Conservation (phyloP, 108 stramenopile genomes). For the Nitzschia inconspicua region DNA sequence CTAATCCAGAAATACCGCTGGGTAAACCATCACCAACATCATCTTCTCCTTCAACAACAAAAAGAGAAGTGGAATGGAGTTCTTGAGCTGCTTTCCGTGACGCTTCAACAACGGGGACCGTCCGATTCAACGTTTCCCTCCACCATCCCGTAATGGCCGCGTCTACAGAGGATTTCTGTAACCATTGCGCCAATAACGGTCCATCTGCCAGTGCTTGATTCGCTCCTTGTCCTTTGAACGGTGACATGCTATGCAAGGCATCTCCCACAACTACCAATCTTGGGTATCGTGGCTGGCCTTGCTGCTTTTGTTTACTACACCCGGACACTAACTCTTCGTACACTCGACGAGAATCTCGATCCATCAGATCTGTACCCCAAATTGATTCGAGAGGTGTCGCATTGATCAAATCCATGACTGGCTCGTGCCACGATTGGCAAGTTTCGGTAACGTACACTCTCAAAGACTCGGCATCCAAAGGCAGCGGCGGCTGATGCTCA, state of each 20-base stretch:
- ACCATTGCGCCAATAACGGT: constrained; percentile 63
- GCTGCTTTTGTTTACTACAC: not conserved
- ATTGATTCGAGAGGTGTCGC: constrained; percentile 60
- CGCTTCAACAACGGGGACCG: constrained; percentile 64
- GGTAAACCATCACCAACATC: constrained; percentile 10
- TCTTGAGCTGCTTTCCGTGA: constrained; percentile 64
- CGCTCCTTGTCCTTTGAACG: constrained; percentile 94
- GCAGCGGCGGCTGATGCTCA: not conserved
- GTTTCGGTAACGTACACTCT: constrained; percentile 49
- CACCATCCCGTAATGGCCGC: constrained; percentile 62
- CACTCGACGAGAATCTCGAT: constrained; percentile 69
- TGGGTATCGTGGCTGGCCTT: constrained; percentile 28
- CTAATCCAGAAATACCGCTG: no score
- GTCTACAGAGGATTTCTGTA: constrained; percentile 46
- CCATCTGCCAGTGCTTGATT: constrained; percentile 91
- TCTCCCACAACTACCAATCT: constrained; percentile 82
- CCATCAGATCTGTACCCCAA: constrained; percentile 80
- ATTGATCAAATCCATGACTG: constrained; percentile 64
- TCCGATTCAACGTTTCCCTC: constrained; percentile 66
- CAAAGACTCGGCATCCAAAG: constrained; percentile 35
- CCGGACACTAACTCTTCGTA: constrained; percentile 27
- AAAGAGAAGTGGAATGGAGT: constrained; percentile 43
- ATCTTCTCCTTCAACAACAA: constrained; percentile 9
- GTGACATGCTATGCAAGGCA: constrained; percentile 86
- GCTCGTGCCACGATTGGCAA: constrained; percentile 67